Percentiles rank a stretch among this genome's conserved stretches.
phyloP scores from a whole-genome alignment of 768 basidiomycete species.

The Hydnomerulius pinastri region DNA sequence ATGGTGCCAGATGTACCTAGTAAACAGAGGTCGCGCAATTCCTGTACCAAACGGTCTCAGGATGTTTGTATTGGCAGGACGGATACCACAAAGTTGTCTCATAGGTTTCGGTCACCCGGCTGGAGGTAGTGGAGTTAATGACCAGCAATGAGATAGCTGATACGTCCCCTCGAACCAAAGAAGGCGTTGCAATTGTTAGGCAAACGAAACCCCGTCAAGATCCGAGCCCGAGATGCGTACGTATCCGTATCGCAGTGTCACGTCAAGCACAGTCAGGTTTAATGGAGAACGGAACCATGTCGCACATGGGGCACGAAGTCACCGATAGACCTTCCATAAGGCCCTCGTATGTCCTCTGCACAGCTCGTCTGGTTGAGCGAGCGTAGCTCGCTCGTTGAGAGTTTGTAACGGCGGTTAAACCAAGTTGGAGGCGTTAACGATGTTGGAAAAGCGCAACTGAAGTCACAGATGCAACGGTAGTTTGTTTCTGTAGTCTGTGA shows the following conservation, averaged over 20 bases:
- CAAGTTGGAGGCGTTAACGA: no score
- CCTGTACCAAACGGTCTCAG: no score
- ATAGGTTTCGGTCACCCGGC: no score
- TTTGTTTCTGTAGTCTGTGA: not conserved
- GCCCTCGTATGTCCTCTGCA: constrained; percentile 5
- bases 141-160: not conserved
- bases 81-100: not conserved
- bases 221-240: not conserved
- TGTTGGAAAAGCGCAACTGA: no score
- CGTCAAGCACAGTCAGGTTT: not conserved
- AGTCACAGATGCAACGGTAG: not conserved
- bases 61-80: no score
- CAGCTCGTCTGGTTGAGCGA: not conserved
- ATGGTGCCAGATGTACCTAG: no score
- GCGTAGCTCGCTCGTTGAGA: not conserved
- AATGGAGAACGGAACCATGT: not conserved
- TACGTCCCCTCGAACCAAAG: no score
- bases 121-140: no score
- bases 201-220: not conserved
- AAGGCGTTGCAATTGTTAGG: not conserved
- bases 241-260: not conserved
- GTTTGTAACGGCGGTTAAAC: not conserved
- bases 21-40: not conserved
- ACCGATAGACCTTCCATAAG: constrained; percentile 7
- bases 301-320: constrained; percentile 9